Base-by-base conservation (phyloP, 2,329 filamentous ascomycete species). In the Xylogone sp. region DNA sequence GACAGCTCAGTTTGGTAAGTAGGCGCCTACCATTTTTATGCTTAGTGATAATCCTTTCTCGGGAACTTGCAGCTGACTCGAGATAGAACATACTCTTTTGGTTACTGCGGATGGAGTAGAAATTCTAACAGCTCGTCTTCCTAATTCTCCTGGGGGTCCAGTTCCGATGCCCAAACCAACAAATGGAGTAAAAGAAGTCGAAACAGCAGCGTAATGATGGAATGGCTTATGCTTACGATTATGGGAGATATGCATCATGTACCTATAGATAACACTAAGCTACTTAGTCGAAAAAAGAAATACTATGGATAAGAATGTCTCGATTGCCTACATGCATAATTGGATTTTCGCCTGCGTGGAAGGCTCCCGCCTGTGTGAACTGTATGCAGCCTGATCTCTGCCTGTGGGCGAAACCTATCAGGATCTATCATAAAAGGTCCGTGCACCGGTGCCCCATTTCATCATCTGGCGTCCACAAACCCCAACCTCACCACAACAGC, bases 1-100 rank as follows among this genome's bases (percentile, higher is more conserved):
- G 66, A 96, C 92, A 16, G 94, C 94, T 9, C 94, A 99, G 67
- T 99, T 99, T 65, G 88, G 87, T 90, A 74, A 69, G 84, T 71
- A 31, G 39, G 21, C n/a, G 22, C 24, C 8, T 42, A 34, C 8
- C 16, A 43, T 42, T 12, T 20, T 20, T 22, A 21, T 29, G 13
- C 24, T 27, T 10, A 5, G 24, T 27, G 24, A n/a, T 27, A 10
- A 10, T 27, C 24, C 6, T 27, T 27, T 10, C 10, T 27, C 10
- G 10, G 24, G 24, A n/a, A 10, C 10, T 27, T 16, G 19, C 16
- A 47, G 47, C 56, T 65, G 55, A 65, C 49, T 43, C 43, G 21
- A n/a, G 2, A 39, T 53, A 82, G 89, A 95, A 69, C 90, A 95
- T 66, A 94, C 89, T 1, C 73, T 95, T 48, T 75, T 95, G 9